Evolutionary conservation across 2,329 filamentous ascomycete species (phyloP), one percentile per base, ranked within the genome.

Genomic region (Fusarium aywerte): DNA sequence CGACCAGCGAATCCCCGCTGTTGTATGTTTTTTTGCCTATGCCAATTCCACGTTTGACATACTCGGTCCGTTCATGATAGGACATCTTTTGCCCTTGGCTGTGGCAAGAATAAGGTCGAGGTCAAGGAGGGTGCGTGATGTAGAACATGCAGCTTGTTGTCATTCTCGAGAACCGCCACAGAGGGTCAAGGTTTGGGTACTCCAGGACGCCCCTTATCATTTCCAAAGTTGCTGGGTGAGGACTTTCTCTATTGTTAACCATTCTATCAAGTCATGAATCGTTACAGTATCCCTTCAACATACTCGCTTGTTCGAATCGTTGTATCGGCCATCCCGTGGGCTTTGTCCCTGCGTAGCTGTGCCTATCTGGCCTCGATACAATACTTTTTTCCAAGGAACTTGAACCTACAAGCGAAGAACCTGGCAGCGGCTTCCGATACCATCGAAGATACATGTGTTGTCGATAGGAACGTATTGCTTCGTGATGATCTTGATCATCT

Each of bases 401-500:
- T n/a, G 29, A 18, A 10, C 15, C 18, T 68, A 88, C 68, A 89
- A 76, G 62, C 83, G 82, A 70, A 89, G 77, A 51, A 88, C 82
- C 75, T 88, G 85, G 70, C 84, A 87, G 65, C 86, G 85, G 76
- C 87, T 89, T 61, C 80, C 81, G 65, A 91, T 88, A 21, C 89
- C 89, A 80, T 91, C 89, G 70, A 89, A 91, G 63, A 92, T 82
- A 74, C 89, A 90, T 16, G 87, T 89, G 76, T 91, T 90, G 71
- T 91, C 88, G 66, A 90, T 86, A 23, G 89, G 89, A 40, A 91
- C 82, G 78, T 91, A 92, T 80, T 92, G 89, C 74, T 88, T 88
- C 13, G 89, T 91, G 72, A 91, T 86, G 58, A 95, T 87, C 77
- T 99, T 99, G 81, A 99, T 96, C 65, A 95, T 88, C 80, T 99